A percentile compares a stretch with the other conserved stretches of the same genome.
Conservation (phyloP, 306 rosid genomes). For the Lablab purpureus region DNA sequence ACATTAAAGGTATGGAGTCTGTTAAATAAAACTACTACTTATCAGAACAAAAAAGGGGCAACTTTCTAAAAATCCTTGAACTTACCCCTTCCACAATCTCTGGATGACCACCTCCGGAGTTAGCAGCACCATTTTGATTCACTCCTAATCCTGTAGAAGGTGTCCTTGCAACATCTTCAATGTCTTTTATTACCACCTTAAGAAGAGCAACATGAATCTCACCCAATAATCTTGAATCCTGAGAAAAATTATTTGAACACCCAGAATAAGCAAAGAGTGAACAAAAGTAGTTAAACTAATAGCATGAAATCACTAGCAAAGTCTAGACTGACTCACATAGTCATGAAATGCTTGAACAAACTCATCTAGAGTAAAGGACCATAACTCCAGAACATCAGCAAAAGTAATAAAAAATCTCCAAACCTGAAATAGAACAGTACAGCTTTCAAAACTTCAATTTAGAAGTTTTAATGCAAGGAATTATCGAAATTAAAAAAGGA, state of each 20-base stretch:
- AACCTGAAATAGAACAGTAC: constrained; percentile 65
- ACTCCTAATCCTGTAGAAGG: constrained; percentile 82
- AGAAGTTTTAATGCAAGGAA: constrained; percentile 31
- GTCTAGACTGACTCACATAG: constrained; percentile 65
- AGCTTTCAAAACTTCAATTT: constrained; percentile 38
- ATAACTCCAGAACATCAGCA: constrained; percentile 90
- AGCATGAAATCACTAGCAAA: constrained; percentile 45
- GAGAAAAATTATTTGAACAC: constrained; percentile 47
- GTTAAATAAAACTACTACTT: constrained; percentile 12
- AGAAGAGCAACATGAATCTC: constrained; percentile 94
- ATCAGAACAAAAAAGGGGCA: constrained; percentile 5
- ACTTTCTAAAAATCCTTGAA: constrained; percentile 26
- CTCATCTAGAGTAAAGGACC: constrained; percentile 98
- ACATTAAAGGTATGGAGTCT: constrained; percentile 21
- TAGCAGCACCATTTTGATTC: constrained; percentile 84
- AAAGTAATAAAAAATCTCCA: constrained; percentile 96
- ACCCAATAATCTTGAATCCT: constrained; percentile 96
- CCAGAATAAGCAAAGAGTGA: constrained; percentile 27
- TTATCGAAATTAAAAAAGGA: constrained; percentile 8
- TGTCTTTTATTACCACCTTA: constrained; percentile 88
- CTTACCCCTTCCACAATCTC: constrained; percentile 97
- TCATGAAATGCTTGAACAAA: constrained; percentile 97
- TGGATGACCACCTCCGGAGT: constrained; percentile 96
- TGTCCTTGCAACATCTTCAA: constrained; percentile 97
- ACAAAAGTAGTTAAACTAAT: constrained; percentile 25